Evolutionary conservation across 2,329 filamentous ascomycete genomes (phyloP).

Genomic region (Drechslerella dactyloides): DNA sequence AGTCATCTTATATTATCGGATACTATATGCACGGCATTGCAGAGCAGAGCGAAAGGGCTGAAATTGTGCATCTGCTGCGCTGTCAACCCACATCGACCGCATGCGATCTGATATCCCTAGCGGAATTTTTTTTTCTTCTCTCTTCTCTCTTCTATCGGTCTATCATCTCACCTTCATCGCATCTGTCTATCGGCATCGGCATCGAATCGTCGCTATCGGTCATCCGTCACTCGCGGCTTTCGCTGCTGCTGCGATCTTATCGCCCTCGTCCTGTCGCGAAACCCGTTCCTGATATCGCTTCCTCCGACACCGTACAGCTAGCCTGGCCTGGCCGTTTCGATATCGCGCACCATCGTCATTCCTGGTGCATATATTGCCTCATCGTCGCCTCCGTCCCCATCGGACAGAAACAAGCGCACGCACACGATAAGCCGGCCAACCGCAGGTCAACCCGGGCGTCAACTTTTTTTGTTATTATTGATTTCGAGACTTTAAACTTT

Average conservation of each 20-base stretch:
- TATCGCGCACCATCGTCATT: slow-evolving; percentile 11
- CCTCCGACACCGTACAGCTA: slow-evolving; percentile 20
- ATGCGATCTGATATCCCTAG: slow-evolving; percentile 1
- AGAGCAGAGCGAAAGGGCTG: slow-evolving; percentile 39
- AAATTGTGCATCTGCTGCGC: slow-evolving; percentile 49
- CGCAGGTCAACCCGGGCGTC: too few relatives aligned
- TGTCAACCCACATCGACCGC: slow-evolving; percentile 33
- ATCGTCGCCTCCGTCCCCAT: slow-evolving; percentile 13
- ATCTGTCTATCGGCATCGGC: too few relatives aligned
- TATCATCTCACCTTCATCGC: too few relatives aligned
- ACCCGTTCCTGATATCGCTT: slow-evolving; percentile 9
- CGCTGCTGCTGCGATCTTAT: background rate
- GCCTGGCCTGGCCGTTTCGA: background rate
- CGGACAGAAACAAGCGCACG: slow-evolving; percentile 44
- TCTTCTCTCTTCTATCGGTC: background rate
- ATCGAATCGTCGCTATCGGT: too few relatives aligned
- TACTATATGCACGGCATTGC: slow-evolving; percentile 36
- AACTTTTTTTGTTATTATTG: background rate
- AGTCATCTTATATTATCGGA: background rate
- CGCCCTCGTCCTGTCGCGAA: background rate
- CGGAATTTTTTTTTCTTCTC: slow-evolving; percentile 25
- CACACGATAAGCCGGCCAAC: too few relatives aligned
- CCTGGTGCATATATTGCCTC: slow-evolving; percentile 38
- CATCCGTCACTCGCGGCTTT: too few relatives aligned
- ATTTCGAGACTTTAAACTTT: background rate